Conservation (phyloP, 139 green algal species). For the Chlorella vulgaris region DNA sequence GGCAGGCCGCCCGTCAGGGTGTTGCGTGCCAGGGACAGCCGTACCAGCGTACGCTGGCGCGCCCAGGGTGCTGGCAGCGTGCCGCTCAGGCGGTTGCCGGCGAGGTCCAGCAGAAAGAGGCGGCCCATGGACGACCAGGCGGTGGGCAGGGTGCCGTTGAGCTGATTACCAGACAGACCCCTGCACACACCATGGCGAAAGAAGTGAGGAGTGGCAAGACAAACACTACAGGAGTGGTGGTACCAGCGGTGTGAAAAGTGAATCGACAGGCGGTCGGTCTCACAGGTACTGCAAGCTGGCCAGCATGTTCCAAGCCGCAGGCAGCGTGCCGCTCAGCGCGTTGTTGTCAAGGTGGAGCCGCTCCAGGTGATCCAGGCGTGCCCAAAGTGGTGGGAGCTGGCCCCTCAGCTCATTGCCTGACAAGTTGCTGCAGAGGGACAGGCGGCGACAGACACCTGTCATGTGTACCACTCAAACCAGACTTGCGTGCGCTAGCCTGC, state of each 20-base stretch:
- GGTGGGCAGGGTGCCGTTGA: constrained; percentile 19
- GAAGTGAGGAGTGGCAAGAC: too few relatives aligned
- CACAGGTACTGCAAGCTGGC: constrained; percentile 21
- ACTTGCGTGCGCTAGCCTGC: too few relatives aligned
- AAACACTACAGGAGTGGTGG: too few relatives aligned
- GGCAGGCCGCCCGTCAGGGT: constrained; percentile 16
- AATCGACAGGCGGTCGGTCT: too few relatives aligned
- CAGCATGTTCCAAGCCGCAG: constrained; percentile 17
- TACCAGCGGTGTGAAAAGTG: too few relatives aligned
- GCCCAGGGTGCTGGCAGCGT: constrained; percentile 17
- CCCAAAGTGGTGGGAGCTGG: constrained; percentile 18
- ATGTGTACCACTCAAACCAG: too few relatives aligned
- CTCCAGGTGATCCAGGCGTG: constrained; percentile 17
- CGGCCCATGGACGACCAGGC: constrained; percentile 18
- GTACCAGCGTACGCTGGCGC: constrained; percentile 25
- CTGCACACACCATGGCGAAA: background rate
- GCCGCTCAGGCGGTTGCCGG: constrained; percentile 43
- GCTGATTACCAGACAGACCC: constrained; percentile 5
- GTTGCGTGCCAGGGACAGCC: constrained; percentile 53
- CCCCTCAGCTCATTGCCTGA: constrained; percentile 43
- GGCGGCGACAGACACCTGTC: background rate
- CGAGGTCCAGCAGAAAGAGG: constrained; percentile 38
- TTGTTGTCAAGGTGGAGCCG: constrained; percentile 34
- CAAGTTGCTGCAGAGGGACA: constrained; percentile 28
- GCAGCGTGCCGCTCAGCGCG: constrained; percentile 13